Evolutionary conservation across 352 stramenopile species (phyloP), one percentile per base, ranked within the genome.

Genomic region (Phytophthora sansomeana): DNA sequence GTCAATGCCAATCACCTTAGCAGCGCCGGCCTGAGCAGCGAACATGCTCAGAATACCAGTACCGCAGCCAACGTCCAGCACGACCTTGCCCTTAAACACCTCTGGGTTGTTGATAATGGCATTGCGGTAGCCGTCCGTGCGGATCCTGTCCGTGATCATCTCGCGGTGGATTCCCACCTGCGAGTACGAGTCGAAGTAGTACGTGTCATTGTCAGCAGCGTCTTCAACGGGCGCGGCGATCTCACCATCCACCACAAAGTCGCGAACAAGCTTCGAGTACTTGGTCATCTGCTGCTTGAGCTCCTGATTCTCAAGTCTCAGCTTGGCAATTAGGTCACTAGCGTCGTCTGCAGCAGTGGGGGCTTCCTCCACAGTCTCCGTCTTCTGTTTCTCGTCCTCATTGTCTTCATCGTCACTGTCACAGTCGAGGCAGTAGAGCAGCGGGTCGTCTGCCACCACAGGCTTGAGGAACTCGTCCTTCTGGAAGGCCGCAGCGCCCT

Each of bases 111-210:
- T 96, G 48, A 99, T 77, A 65, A 99, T 99, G 19, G 96, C 96
- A 70, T 98, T 97, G 77, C 97, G 95, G 78, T 99, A 99, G 11
- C 91, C 98, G 51, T 97, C 78, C 33, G 98, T 99, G 41, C 98
- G 95, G 11, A 99, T 92, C 14, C 59, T 69, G 64, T 95, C 87
- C 29, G 83, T 91, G 75, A 95, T 92, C 87, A 95, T 95, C 80
- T 99, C 97, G 74, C 99, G 96, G 74, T 99, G 97, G 74, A 99
- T 99, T 32, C 94, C 92, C 75, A 99, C 97, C 63, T 99, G 96
- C 42, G 95, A 98, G 78, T 99, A 99, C 53, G 94, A 98, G 76
- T 99, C 95, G 55, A 99, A 99, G 78, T 99, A 99, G 76, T 99
- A 99, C 70, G 87, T 93, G 68, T 94, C 84, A 48, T 93, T 93